These are phyloP conservation scores for Linderniella brevidens DNA, from an alignment of 257 asterid species.

Conservation along the genomic window DNA sequence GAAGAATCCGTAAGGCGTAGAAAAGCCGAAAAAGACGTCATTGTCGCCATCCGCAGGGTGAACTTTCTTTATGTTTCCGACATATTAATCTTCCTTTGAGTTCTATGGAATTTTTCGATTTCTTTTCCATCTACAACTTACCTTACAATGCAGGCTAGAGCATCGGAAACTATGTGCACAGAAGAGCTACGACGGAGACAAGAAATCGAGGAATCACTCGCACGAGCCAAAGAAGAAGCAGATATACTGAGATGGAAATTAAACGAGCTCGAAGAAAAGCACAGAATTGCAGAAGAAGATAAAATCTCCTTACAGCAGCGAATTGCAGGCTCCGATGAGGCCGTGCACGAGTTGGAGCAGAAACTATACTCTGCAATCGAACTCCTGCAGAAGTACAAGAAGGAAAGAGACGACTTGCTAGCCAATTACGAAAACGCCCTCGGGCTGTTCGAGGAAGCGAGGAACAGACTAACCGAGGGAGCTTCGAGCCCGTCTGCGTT, in stretches of 20 bases:
- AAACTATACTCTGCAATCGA: slow-evolving; percentile 67
- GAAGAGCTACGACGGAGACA: slow-evolving; percentile 43
- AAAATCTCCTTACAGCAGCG: slow-evolving; percentile 37
- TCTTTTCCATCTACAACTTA: no score
- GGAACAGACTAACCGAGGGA: slow-evolving; percentile 30
- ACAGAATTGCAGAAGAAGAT: slow-evolving; percentile 35
- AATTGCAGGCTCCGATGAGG: slow-evolving; percentile 35
- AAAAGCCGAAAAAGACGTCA: slow-evolving; percentile 62
- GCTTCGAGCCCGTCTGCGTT: slow-evolving; percentile 43
- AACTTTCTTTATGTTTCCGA: slow-evolving; percentile 10
- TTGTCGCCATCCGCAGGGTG: slow-evolving; percentile 38
- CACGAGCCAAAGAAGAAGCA: slow-evolving; percentile 36
- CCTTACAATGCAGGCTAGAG: slow-evolving; percentile 38
- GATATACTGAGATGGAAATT: slow-evolving; percentile 32
- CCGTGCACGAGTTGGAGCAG: slow-evolving; percentile 55
- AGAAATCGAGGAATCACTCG: slow-evolving; percentile 55
- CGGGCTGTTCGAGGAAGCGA: slow-evolving; percentile 43
- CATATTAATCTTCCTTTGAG: background rate
- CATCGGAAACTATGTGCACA: slow-evolving; percentile 29
- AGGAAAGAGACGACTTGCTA: slow-evolving; percentile 61
- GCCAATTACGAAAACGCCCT: slow-evolving; percentile 55
- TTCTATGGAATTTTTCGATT: no score
- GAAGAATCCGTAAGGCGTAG: slow-evolving; percentile 50
- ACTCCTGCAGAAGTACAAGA: slow-evolving; percentile 61
- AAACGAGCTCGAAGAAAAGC: slow-evolving; percentile 26